These are phyloP conservation scores for Annona cherimola DNA, from an alignment of 164 flowering plant genomes.

Conservation along the genomic window DNA sequence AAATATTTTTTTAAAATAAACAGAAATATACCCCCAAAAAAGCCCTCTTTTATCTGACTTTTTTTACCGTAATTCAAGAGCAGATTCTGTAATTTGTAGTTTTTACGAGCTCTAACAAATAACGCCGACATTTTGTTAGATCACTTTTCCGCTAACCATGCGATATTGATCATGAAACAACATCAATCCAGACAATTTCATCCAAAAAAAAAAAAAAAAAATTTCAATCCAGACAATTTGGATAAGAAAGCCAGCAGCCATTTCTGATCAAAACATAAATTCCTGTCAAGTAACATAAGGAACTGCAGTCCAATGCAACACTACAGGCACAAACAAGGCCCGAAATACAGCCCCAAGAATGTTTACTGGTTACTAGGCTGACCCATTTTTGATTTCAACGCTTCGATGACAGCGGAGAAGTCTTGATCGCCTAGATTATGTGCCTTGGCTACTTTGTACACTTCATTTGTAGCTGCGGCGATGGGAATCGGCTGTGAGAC, in stretches of 20 bases:
- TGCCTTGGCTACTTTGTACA: constrained; percentile 84
- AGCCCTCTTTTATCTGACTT: too few species aligned
- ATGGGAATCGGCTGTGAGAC: constrained; percentile 78
- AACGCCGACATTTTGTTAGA: too few species aligned
- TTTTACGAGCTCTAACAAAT: too few species aligned
- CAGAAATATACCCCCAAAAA: too few species aligned
- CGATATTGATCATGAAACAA: not conserved
- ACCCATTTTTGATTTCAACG: constrained; percentile 45
- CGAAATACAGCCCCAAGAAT: not conserved
- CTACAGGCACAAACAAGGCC: not conserved
- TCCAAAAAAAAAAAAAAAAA: too few species aligned
- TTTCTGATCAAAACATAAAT: not conserved
- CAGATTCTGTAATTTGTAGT: too few species aligned
- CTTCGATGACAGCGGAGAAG: constrained; percentile 90
- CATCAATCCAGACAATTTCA: too few species aligned
- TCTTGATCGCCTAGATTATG: constrained; percentile 74
- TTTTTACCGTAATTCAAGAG: too few species aligned
- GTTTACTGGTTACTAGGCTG: constrained; percentile 8
- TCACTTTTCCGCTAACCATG: not conserved
- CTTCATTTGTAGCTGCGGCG: constrained; percentile 92
- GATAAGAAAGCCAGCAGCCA: not conserved
- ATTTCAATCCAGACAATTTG: too few species aligned
- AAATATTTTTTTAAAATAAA: too few species aligned
- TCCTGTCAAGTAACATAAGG: not conserved
- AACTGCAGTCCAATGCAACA: not conserved